Base-by-base conservation (phyloP, 2,329 filamentous ascomycete genomes). In the Neopestalotiopsis sp. region DNA sequence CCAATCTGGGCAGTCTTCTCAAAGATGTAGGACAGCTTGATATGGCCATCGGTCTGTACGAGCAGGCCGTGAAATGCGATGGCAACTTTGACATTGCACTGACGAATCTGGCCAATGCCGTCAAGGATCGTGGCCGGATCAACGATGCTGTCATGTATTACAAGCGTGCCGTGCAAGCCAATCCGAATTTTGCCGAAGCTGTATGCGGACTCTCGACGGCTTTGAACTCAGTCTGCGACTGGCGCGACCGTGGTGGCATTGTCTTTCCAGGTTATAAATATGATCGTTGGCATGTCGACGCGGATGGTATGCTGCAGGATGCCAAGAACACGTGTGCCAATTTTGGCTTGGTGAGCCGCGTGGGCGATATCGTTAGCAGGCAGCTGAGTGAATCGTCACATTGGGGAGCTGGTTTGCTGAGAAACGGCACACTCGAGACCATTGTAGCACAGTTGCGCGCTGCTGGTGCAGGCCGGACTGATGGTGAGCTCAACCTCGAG, bases 21-120 rank as follows among this genome's bases (percentile, higher is more conserved):
- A 99, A 99, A 77, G 96, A 99, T 74, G 96, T 98, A 73, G 96
- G 96, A 0, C 95, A 98, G 74, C 86, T 99, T 14, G 91, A 94
- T 73, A 88, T 94, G 62, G 96, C 96, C 0, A 98, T 99, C 74
- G 91, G 92, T 72, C 98, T 99, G 95, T 99, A 99, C 77, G 94
- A 98, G 81, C 91, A 94, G 73, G 96, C 96, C 12, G 96, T 99
- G 14, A 87, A 89, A 3, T 98, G 95, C 77, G 96, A 99, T 79
- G 90, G 90, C n/a, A 93, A 91, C 30, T 99, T 99, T 76, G 96
- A 99, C 76, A 99, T 99, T 76, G 96, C 96, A 42, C 84, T 99
- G 67, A 97, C 96, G 4, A 99, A 99, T 76, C 86, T 99, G 28
- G 96, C 96, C 67, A 99, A 99, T 78, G 96, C 96, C 9, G 95